Conservation (phyloP, 192 early-diverging fungal genomes). For the Allomyces arbusculus region DNA sequence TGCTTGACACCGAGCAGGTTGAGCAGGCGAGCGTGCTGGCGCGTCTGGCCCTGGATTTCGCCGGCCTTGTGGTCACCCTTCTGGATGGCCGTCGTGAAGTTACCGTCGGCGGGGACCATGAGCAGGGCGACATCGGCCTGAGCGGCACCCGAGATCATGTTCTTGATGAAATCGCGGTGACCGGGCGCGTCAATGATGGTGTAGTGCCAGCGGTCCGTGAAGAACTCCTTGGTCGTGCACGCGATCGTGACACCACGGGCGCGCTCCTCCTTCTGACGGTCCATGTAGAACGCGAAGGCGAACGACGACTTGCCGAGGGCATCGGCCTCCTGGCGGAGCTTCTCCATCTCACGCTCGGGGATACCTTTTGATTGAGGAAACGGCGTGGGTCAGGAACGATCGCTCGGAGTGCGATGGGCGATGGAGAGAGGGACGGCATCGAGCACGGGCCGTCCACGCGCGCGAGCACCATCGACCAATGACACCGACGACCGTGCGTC, state of each 20-base stretch:
- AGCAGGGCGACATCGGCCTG: slow-evolving; percentile 96
- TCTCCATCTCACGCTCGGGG: slow-evolving; percentile 98
- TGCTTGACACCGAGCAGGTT: slow-evolving; percentile 96
- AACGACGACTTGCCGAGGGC: slow-evolving; percentile 99
- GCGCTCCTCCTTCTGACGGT: slow-evolving; percentile 98
- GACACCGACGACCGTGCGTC: no score
- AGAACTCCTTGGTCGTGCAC: slow-evolving; percentile 92
- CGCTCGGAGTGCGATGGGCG: no score
- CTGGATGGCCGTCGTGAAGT: slow-evolving; percentile 36
- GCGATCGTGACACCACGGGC: slow-evolving; percentile 99
- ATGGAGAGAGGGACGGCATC: no score
- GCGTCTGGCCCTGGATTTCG: slow-evolving; percentile 74
- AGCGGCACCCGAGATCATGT: slow-evolving; percentile 99
- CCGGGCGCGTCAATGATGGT: slow-evolving; percentile 99
- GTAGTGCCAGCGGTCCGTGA: slow-evolving; percentile 88
- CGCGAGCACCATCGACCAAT: no score
- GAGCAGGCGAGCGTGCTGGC: slow-evolving; percentile 95
- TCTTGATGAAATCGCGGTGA: slow-evolving; percentile 99
- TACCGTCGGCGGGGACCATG: slow-evolving; percentile 82
- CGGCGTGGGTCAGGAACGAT: slow-evolving; percentile 49
- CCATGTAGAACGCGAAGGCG: slow-evolving; percentile 99
- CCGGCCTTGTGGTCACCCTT: slow-evolving; percentile 28
- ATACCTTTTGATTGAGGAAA: slow-evolving; percentile 99
- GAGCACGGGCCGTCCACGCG: no score
- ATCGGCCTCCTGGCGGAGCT: slow-evolving; percentile 98